A percentile compares a stretch with the other conserved stretches of the same genome.
Conservation (phyloP, 208 protist species). For the Herpetomonas samuelpessoai region DNA sequence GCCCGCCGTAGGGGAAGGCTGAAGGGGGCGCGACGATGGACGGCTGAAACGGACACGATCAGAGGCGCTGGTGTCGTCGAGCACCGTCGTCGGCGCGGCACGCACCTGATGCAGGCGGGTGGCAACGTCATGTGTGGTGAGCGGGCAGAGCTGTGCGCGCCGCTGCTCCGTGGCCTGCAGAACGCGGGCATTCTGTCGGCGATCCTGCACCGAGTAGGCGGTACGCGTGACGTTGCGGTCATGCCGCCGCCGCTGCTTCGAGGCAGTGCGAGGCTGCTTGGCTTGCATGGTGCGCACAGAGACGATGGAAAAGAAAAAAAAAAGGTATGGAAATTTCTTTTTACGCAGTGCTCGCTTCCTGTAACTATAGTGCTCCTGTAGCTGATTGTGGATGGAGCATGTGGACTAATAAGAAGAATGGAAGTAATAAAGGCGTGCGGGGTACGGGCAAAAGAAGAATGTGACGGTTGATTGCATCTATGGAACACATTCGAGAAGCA, state of each 20-base stretch:
- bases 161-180: slow-evolving; percentile 46
- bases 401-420: not conserved
- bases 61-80: slow-evolving; percentile 31
- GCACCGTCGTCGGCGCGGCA: slow-evolving; percentile 19
- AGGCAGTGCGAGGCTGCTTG: not conserved
- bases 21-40: no score
- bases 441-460: no score
- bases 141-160: slow-evolving; percentile 48
- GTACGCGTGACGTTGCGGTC: slow-evolving; percentile 12
- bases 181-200: slow-evolving; percentile 53
- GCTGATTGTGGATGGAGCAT: no score
- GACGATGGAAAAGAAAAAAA: slow-evolving; percentile 8
- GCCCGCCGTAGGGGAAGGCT: no score
- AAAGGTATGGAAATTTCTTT: no score
- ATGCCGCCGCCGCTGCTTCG: slow-evolving; percentile 6
- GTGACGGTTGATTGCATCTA: no score
- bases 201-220: slow-evolving; percentile 62
- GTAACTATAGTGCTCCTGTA: no score
- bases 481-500: no score
- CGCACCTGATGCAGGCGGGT: slow-evolving; percentile 34
- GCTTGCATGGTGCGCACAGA: not conserved
- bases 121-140: slow-evolving; percentile 48
- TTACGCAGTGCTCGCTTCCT: no score
- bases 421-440: slow-evolving; percentile 2
- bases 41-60: no score